Conservation (phyloP, 2,329 filamentous ascomycete species). For the Phyllosticta citriasiana region DNA sequence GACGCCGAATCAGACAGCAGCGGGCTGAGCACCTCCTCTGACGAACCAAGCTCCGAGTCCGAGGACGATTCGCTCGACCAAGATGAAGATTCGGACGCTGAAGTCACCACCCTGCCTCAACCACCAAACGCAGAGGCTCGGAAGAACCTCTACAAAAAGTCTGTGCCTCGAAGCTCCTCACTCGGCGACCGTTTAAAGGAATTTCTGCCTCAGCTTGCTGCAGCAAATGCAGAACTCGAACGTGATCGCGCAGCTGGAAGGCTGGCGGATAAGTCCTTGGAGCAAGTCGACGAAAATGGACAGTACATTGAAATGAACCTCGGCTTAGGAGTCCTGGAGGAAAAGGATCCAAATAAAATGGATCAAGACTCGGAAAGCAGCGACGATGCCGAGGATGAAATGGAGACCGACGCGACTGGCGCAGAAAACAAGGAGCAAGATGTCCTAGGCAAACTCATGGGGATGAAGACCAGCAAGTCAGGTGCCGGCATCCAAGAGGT, state of each 20-base stretch:
- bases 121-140: not conserved
- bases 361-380: constrained; percentile 14
- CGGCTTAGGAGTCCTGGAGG: constrained; percentile 37
- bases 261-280: constrained; percentile 26
- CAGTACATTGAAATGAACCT: constrained; percentile 36
- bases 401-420: constrained; percentile 10
- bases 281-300: constrained; percentile 21
- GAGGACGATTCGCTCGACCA: constrained; percentile 15
- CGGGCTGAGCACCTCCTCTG: constrained; percentile 20
- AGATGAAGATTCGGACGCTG: constrained; percentile 13
- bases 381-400: constrained; percentile 12
- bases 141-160: constrained; percentile 7
- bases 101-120: not conserved
- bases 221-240: constrained; percentile 35
- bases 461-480: constrained; percentile 17
- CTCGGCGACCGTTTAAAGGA: constrained; percentile 24
- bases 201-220: constrained; percentile 33
- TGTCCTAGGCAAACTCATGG: constrained; percentile 28
- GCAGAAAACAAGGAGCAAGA: constrained; percentile 17
- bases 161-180: not conserved
- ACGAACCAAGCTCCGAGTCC: constrained; percentile 27
- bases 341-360: constrained; percentile 22
- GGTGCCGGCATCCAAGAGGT: constrained; percentile 23
- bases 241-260: constrained; percentile 29
- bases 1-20: constrained; percentile 3